Conservation (phyloP, 169 alveolate species). For the Plasmodium gaboni region DNA sequence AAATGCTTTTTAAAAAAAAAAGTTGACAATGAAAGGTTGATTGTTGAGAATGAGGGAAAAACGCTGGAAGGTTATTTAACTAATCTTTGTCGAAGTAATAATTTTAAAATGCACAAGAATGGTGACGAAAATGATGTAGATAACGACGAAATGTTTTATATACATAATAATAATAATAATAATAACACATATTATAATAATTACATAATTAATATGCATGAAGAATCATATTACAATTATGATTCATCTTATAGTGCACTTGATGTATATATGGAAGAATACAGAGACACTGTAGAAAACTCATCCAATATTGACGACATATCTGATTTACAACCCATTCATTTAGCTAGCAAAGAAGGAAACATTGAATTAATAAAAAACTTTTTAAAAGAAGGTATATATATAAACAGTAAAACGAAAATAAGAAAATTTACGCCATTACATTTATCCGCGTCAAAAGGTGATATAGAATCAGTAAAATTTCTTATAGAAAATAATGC, state of each 20-base stretch:
- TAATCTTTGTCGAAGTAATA: slow-evolving; percentile 3
- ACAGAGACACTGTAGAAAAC: slow-evolving; percentile 9
- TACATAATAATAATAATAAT: no score
- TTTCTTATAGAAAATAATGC: slow-evolving; percentile 53
- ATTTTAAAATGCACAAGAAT: not conserved
- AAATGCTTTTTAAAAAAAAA: not conserved
- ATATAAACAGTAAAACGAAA: slow-evolving; percentile 54
- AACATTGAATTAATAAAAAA: slow-evolving; percentile 53
- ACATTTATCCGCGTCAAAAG: slow-evolving; percentile 67
- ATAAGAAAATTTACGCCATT: slow-evolving; percentile 53
- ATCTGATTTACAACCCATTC: slow-evolving; percentile 54
- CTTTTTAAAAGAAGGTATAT: slow-evolving; percentile 17
- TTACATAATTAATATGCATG: not conserved
- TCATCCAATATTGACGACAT: slow-evolving; percentile 9
- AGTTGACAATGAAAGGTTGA: not conserved
- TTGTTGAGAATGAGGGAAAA: not conserved
- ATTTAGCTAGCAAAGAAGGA: slow-evolving; percentile 68
- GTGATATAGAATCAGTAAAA: slow-evolving; percentile 44
- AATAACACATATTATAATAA: not conserved
- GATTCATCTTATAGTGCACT: slow-evolving; percentile 14
- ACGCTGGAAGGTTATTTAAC: slow-evolving; percentile 2
- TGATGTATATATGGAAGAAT: slow-evolving; percentile 27
- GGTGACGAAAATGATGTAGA: no score
- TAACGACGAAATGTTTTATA: no score
- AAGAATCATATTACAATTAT: not conserved